These are phyloP conservation scores for Westerdykella ornata DNA, from an alignment of 2,329 filamentous ascomycete species.

Conservation along the genomic window DNA sequence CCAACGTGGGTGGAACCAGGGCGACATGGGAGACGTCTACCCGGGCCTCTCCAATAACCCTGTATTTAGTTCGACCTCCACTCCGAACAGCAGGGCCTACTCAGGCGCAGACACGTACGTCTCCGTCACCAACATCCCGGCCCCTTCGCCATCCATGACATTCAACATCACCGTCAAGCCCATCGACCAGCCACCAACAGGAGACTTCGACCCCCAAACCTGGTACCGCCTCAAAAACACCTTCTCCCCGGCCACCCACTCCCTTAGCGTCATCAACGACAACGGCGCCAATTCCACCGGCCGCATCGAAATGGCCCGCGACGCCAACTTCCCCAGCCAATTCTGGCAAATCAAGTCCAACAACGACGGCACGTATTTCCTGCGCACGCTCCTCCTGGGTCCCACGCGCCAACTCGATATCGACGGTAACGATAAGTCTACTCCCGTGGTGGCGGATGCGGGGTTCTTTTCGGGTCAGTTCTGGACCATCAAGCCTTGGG, in stretches of 20 bases:
- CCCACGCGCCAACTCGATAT: constrained; percentile 14
- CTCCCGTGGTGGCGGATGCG: constrained; percentile 7
- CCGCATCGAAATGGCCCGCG: constrained; percentile 11
- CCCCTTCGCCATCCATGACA: constrained; percentile 11
- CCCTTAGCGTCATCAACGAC: constrained; percentile 22
- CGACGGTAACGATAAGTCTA: constrained; percentile 12
- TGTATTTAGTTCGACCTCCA: constrained; percentile 11
- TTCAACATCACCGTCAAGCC: constrained; percentile 18
- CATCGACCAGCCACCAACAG: constrained; percentile 2
- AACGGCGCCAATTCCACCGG: constrained; percentile 9
- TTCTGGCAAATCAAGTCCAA: constrained; percentile 20
- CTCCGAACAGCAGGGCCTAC: constrained; percentile 17
- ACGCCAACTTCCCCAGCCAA: constrained; percentile 18
- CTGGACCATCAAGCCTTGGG: constrained; percentile 18
- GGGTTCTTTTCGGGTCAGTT: constrained; percentile 10
- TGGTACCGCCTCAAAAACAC: constrained; percentile 23
- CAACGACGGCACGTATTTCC: constrained; percentile 10
- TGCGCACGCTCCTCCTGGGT: constrained; percentile 19
- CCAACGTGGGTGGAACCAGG: constrained; percentile 7
- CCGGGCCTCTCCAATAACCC: constrained; percentile 13
- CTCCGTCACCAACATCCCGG: constrained; percentile 15
- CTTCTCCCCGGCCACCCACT: constrained; percentile 7
- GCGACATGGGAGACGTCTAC: constrained; percentile 17
- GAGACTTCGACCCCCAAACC: constrained; percentile 10
- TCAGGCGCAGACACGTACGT: constrained; percentile 12